phyloP scores from a whole-genome alignment of 768 basidiomycete genomes.

The Leucosporidium scottii region DNA sequence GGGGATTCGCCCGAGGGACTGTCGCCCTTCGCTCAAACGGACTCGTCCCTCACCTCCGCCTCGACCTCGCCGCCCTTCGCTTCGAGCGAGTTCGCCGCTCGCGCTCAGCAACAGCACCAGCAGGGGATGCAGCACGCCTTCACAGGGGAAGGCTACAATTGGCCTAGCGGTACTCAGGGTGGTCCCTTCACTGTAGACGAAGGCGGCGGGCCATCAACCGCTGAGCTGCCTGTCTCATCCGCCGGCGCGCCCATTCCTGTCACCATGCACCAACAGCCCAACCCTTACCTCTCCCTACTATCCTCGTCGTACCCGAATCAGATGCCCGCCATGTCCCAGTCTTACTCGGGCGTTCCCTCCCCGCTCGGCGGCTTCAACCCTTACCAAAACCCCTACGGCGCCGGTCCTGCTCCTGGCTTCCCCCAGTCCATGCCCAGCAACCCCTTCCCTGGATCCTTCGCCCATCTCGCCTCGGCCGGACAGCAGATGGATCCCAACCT shows the following conservation, averaged over 20 bases:
- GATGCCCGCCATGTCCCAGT: constrained; percentile 11
- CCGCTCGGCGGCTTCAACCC: neutral
- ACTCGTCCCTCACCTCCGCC: constrained; percentile 21
- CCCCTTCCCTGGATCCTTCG: neutral
- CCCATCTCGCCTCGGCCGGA: neutral
- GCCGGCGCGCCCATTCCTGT: neutral
- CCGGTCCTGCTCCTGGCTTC: neutral
- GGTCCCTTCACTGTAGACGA: neutral
- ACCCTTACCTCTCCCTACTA: neutral
- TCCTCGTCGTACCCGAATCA: constrained; percentile 11
- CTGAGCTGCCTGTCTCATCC: neutral
- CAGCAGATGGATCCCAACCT: constrained; percentile 13
- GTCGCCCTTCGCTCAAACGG: neutral
- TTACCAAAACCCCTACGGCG: neutral
- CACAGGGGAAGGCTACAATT: neutral
- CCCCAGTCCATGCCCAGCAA: neutral
- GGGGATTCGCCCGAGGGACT: constrained; percentile 8
- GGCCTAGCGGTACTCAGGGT: neutral
- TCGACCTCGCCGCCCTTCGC: constrained; percentile 13
- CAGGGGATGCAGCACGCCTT: constrained; percentile 5
- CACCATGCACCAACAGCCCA: neutral
- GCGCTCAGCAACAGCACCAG: neutral
- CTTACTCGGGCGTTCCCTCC: constrained; percentile 5
- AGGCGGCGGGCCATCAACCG: neutral
- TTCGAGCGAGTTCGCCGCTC: constrained; percentile 8